Evolutionary conservation across 768 basidiomycete genomes (phyloP).

Genomic region (Piloderma croceum): DNA sequence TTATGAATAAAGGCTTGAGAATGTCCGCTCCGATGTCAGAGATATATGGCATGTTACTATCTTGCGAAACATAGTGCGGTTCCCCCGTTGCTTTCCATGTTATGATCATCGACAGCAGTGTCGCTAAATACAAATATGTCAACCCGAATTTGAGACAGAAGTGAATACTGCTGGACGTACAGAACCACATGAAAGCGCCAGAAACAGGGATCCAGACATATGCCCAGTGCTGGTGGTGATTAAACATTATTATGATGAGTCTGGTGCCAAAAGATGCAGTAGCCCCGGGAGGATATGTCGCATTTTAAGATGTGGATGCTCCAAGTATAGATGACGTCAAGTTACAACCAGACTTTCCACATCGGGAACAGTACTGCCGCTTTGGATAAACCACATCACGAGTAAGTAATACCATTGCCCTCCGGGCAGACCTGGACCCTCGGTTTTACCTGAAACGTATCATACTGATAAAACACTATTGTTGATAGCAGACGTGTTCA

Average conservation of each 20-base stretch:
- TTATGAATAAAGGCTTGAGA: constrained; percentile 72
- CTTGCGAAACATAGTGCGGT: constrained; percentile 41
- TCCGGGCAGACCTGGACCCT: no score
- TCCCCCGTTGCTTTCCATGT: constrained; percentile 65
- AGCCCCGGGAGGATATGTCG: no score
- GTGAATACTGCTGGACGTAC: constrained; percentile 25
- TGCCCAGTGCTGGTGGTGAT: constrained; percentile 45
- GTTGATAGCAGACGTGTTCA: no score
- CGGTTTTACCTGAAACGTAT: no score
- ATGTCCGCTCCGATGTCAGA: constrained; percentile 71
- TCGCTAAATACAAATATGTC: constrained; percentile 29
- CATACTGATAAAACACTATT: no score
- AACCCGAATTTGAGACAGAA: background rate
- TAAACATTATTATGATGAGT: constrained; percentile 12
- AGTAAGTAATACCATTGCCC: no score
- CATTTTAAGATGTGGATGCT: no score
- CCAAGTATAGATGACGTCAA: no score
- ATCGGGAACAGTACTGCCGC: no score
- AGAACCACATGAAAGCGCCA: constrained; percentile 61
- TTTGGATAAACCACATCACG: no score
- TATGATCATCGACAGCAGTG: constrained; percentile 63
- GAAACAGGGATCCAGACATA: constrained; percentile 63
- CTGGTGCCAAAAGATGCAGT: no score
- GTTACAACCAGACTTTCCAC: no score
- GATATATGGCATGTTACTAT: constrained; percentile 62